phyloP scores from a whole-genome alignment of 225 moss, liverwort and hornwort genomes.

The Ulota crispa region DNA sequence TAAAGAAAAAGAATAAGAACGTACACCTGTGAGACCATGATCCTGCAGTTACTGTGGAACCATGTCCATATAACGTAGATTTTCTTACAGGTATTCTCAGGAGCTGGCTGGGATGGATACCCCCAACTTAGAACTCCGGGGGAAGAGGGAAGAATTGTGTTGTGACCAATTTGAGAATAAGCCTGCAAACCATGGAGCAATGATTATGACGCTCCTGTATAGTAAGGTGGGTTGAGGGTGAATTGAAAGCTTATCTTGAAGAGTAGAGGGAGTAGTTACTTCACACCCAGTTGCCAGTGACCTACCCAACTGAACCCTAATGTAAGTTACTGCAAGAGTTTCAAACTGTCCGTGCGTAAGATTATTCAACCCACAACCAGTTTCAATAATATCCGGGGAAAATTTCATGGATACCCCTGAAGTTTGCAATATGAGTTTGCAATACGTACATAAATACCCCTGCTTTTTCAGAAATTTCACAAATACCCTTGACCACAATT shows the following conservation, averaged over 20 bases:
- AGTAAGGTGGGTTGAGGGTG: background rate
- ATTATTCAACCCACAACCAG: background rate
- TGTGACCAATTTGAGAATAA: background rate
- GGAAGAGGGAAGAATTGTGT: background rate
- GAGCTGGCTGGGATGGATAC: no score
- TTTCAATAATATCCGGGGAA: background rate
- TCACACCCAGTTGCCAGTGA: no score
- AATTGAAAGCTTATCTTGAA: background rate
- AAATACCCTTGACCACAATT: no score
- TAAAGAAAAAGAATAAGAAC: no score
- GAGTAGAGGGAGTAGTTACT: background rate
- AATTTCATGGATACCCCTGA: no score
- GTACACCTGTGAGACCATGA: no score
- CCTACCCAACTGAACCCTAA: conserved; percentile 1
- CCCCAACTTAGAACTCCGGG: background rate
- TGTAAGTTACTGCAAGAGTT: background rate
- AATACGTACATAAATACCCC: no score
- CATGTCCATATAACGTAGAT: no score
- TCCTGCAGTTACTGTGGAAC: no score
- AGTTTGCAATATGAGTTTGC: no score
- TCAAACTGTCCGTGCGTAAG: background rate
- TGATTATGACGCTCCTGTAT: background rate
- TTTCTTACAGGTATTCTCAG: no score
- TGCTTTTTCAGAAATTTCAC: no score
- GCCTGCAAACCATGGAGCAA: background rate